Conservation (phyloP, 495 filamentous ascomycete genomes). For the Aspergillus incahuasiensis region DNA sequence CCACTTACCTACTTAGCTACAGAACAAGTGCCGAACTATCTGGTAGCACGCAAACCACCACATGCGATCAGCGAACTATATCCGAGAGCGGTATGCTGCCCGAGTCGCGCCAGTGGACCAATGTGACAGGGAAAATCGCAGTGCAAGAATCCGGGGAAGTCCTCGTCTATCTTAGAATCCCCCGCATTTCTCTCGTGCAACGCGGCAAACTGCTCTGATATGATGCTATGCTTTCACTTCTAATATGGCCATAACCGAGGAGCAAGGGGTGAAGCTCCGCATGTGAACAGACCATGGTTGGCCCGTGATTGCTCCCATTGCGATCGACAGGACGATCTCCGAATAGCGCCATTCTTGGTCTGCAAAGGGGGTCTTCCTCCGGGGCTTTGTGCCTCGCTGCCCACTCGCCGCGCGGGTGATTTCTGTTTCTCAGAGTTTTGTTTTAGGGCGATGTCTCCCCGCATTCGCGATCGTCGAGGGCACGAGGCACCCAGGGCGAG, state of each 20-base stretch:
- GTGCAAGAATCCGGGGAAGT: background rate
- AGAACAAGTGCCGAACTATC: background rate
- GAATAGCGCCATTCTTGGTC: slow-evolving; percentile 1
- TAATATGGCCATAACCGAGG: background rate
- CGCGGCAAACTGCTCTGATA: background rate
- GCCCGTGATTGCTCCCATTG: background rate
- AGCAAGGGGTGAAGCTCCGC: slow-evolving; percentile 1
- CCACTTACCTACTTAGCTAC: background rate
- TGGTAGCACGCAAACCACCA: background rate
- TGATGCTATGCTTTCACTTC: background rate
- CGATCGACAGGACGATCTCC: slow-evolving; percentile 2
- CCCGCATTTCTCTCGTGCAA: background rate
- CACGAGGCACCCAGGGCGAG: background rate
- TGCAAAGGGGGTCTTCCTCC: background rate
- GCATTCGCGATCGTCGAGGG: background rate
- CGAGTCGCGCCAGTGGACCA: background rate
- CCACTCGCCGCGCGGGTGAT: background rate
- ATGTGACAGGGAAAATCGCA: background rate
- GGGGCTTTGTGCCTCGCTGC: background rate
- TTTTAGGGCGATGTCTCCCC: slow-evolving; percentile 5
- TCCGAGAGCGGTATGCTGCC: background rate
- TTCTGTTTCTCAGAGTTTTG: background rate
- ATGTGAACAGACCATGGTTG: slow-evolving; percentile 15
- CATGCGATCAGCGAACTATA: background rate
- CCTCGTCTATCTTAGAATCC: background rate